Base-by-base conservation (phyloP, 1,284 basidiomycete species). In the Erythrobasidium hasegawianum region DNA sequence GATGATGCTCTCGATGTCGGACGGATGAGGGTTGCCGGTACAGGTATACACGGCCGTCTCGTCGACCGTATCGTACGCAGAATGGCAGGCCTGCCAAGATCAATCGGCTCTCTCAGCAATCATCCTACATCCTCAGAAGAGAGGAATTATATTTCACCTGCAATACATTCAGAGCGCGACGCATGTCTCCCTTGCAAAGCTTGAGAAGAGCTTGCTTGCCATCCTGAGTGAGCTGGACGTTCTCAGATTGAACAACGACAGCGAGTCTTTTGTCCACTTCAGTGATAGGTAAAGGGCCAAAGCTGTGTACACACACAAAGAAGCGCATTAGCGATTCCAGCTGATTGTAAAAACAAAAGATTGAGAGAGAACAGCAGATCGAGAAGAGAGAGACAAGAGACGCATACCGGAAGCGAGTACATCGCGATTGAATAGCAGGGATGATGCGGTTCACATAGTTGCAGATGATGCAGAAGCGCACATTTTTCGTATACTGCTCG, bases 371-470 rank as follows among this genome's bases (percentile, higher is more conserved):
- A 11, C 40, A 41, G n/a, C 40, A 41, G 11, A n/a, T n/a, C 40
- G n/a, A n/a, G 40, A n/a, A 11, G 11, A 41, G n/a, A 41, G 40
- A 41, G 40, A n/a, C 11, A 56, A 9, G 13, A 11, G 26, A 7
- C 13, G 38, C 73, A 1, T 22, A 71, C 55, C 93, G 83, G 81
- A 98, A 99, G 40, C 95, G 84, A 1, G 96, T 99, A 80, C 96
- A 98, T 57, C 96, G 88, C 76, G 92, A 96, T 80, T 98, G 96
- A 69, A 99, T 96, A 22, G 96, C 96, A 2, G 96, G 96, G 5
- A 89, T 88, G 76, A 99, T 98, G 79, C 97, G 97, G 84, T 98
- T 98, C 77, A 98, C 96, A 74, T 99, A 99, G 80, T 99, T 99
- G 84, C 96, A 97, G 70, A 99, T 96, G 74, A 99, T 98, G 79